phyloP scores from a whole-genome alignment of 106 monocot species.

The Acanthochlamys bracteata region DNA sequence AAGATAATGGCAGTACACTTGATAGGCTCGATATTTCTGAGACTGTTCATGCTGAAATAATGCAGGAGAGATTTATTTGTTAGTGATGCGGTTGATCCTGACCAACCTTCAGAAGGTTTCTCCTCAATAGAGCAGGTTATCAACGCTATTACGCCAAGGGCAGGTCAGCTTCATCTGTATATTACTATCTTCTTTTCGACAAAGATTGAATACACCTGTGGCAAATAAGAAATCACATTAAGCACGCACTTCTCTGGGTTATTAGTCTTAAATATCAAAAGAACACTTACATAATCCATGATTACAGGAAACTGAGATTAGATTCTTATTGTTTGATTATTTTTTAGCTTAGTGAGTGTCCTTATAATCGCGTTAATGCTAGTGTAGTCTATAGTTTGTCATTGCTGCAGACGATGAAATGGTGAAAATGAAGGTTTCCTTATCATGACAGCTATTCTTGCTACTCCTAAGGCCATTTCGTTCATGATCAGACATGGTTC shows the following conservation, averaged over 20 bases:
- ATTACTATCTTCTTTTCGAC: neutral
- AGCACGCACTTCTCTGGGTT: too few species aligned
- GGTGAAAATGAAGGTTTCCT: conserved; percentile 60
- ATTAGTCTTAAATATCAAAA: too few species aligned
- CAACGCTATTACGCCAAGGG: conserved; percentile 42
- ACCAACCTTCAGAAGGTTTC: conserved; percentile 63
- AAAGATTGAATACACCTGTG: neutral
- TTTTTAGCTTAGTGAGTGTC: too few species aligned
- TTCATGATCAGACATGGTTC: conserved; percentile 84
- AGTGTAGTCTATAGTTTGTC: conserved; percentile 52
- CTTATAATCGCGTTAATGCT: neutral
- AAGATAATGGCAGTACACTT: conserved; percentile 28
- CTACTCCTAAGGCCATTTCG: conserved; percentile 45
- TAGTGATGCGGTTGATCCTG: conserved; percentile 79
- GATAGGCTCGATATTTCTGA: conserved; percentile 16
- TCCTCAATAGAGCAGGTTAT: conserved; percentile 55
- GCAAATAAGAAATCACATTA: too few species aligned
- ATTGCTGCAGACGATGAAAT: conserved; percentile 89
- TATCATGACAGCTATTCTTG: conserved; percentile 77
- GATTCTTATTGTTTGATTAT: too few species aligned
- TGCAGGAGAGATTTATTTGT: conserved; percentile 83
- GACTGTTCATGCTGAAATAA: conserved; percentile 62
- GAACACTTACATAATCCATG: too few species aligned
- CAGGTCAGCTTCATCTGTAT: conserved; percentile 26
- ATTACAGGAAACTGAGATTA: too few species aligned